Evolutionary conservation across 2,329 filamentous ascomycete species (phyloP), one percentile per base, ranked within the genome.

Genomic region (Sporothrix euskadiensis): DNA sequence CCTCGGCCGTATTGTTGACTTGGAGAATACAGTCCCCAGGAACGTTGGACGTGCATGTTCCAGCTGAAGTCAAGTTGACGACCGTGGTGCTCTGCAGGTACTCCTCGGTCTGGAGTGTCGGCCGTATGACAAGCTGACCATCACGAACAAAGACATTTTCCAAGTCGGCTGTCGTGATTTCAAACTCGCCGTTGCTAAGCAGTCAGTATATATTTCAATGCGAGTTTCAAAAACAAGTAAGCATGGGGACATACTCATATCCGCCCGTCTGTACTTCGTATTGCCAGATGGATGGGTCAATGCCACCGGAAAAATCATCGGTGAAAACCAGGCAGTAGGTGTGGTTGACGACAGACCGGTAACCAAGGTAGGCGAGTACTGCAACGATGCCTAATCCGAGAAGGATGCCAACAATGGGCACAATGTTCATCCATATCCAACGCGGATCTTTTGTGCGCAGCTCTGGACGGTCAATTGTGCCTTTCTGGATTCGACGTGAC

Each of bases 51-150:
- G 75, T 71, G 49, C 69, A 75, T n/a, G 71, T 74, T 44, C 49
- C 68, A 59, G 41, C 72, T 71, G 77, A 77, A 78, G 56, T 85
- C 83, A 1, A 81, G 81, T 41, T 84, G 44, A 61, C 47, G 7
- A 70, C 8, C 9, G 44, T 71, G 16, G 72, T 73, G 9, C 30
- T 73, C 3, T 32, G 35, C 2, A 74, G 35, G 65, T 73, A 73
- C 19, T 30, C 63, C 4, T 72, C 73, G 8, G 71, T 61, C 56
- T 73, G 71, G 1, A 74, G 22, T 19, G 73, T 74, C 1, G 74
- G 73, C 8, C 44, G 71, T 35, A 75, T 74, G 8, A 73, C 57
- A 26, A 75, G 74, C 57, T 74, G 73, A n/a, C 71, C 73, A 22
- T 75, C 73, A 30, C 61, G 71, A 12, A 73, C 63, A 26, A 74